Base-by-base conservation (phyloP, 495 filamentous ascomycete genomes). In the Penicillium steckii region DNA sequence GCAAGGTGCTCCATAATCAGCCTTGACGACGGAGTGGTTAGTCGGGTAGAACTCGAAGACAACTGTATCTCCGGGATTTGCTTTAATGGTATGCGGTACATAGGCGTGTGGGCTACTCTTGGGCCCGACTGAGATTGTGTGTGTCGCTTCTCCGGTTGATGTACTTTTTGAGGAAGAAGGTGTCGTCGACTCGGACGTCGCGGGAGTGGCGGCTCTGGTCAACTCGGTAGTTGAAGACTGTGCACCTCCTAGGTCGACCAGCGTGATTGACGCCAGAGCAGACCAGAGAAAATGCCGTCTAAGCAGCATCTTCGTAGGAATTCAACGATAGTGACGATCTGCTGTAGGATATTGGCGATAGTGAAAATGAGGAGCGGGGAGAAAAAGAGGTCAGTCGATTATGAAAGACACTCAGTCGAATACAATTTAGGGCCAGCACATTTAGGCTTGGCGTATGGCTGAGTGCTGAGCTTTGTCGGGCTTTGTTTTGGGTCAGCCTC, bases 11-110 rank as follows among this genome's bases (percentile, higher is more conserved):
- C 48, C 44, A 48, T 83, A 88, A 26, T 79, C 74, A 3, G 81
- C 77, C 47, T 85, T 76, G 4, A 76, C 75, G 22, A 86, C 82
- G 4, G 80, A 81, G 59, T 87, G 85, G 50, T 84, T 85, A 54
- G 75, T 66, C 1, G 82, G 76, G 52, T 80, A 85, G 69, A 85
- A 88, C 47, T 77, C 65, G 56, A 85, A 88, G 10, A 78, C 73
- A 46, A 88, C 64, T 0, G 73, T 66, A 43, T 85, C 81, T 22
- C 82, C 82, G 3, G 73, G 58, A 4, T 70, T 65, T 3, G 81
- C 82, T 3, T 68, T 69, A 51, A 83, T 61, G 44, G 68, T 77
- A 41, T 78, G 65, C 3, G 83, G 83, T 5, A 71, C 69, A 61
- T 80, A 86, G 25, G 60, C 61, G 23, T 79, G 64, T 4, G 76